A percentile compares a stretch with the other conserved stretches of the same genome.
Evolutionary conservation across 306 rosid genomes (phyloP).

Genomic region (Urtica urens): DNA sequence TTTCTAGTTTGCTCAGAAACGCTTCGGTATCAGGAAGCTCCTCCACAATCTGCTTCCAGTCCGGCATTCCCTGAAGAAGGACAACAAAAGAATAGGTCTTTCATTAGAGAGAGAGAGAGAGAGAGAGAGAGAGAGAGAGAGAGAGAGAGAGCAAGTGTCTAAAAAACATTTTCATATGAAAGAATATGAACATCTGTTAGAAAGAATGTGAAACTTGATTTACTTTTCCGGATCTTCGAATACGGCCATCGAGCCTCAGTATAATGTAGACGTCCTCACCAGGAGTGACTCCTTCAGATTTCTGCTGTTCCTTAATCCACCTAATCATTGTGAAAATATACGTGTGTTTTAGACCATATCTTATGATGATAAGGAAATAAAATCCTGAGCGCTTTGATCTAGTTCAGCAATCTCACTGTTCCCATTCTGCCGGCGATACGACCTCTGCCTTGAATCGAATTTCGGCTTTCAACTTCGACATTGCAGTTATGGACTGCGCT

Average conservation of each 20-base stretch:
- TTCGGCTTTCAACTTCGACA: slow-evolving; percentile 87
- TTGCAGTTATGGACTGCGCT: slow-evolving; percentile 67
- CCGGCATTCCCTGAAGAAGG: slow-evolving; percentile 85
- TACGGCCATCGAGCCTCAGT: slow-evolving; percentile 87
- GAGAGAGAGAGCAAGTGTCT: not conserved
- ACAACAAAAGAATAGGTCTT: not conserved
- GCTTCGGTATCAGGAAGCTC: slow-evolving; percentile 92
- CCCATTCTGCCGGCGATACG: slow-evolving; percentile 85
- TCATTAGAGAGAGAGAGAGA: not conserved
- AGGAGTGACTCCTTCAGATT: slow-evolving; percentile 77
- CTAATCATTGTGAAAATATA: slow-evolving; percentile 25
- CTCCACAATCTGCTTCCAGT: slow-evolving; percentile 68
- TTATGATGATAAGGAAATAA: not conserved
- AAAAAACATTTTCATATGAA: not conserved
- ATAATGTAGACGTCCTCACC: slow-evolving; percentile 87
- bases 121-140: not conserved
- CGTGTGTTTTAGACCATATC: not conserved
- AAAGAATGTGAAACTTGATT: slow-evolving; percentile 14
- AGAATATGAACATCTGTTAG: not conserved
- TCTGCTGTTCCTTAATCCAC: slow-evolving; percentile 91
- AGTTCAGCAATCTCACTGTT: slow-evolving; percentile 45
- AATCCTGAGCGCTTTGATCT: too few relatives aligned
- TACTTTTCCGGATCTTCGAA: slow-evolving; percentile 94
- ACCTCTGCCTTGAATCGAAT: slow-evolving; percentile 83
- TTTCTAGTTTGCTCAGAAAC: slow-evolving; percentile 80